Conservation (phyloP, 2,329 filamentous ascomycete species). For the Cladosporium sp. region DNA sequence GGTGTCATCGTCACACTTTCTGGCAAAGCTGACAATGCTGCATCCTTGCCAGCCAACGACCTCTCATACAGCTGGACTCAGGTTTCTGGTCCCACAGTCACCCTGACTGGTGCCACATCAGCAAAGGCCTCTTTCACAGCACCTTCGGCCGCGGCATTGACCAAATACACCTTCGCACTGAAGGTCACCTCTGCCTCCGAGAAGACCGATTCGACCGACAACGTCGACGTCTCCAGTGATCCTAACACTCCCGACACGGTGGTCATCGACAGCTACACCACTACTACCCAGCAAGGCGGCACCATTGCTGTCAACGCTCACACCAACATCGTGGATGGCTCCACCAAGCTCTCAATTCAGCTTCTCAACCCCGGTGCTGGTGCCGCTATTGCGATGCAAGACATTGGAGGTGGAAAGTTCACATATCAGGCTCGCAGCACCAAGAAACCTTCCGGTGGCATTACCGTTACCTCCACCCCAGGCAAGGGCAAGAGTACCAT, state of each 20-base stretch:
- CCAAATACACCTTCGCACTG: conserved; percentile 29
- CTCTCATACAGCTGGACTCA: conserved; percentile 24
- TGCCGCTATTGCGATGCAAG: conserved; percentile 22
- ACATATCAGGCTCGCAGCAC: conserved; percentile 25
- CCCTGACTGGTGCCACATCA: conserved; percentile 18
- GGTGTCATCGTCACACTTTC: conserved; percentile 29
- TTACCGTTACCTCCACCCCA: conserved; percentile 19
- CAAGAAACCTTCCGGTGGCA: conserved; percentile 24
- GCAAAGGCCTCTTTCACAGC: not conserved
- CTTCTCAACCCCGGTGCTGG: conserved; percentile 24
- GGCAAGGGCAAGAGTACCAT: not conserved
- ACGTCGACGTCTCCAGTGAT: conserved; percentile 28
- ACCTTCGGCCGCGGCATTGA: conserved; percentile 18
- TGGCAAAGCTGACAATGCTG: conserved; percentile 28
- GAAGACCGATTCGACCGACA: conserved; percentile 23
- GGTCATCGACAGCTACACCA: conserved; percentile 32
- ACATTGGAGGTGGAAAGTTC: conserved; percentile 27
- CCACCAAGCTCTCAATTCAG: conserved; percentile 28
- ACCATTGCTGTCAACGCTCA: conserved; percentile 31
- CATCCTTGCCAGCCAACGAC: conserved; percentile 15
- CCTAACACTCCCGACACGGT: conserved; percentile 28
- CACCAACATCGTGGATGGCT: conserved; percentile 33
- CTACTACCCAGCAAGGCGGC: conserved; percentile 28
- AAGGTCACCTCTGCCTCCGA: conserved; percentile 28
- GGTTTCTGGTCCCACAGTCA: conserved; percentile 23